Base-by-base conservation (phyloP, 139 green algal genomes). In the Chlorella sp. region DNA sequence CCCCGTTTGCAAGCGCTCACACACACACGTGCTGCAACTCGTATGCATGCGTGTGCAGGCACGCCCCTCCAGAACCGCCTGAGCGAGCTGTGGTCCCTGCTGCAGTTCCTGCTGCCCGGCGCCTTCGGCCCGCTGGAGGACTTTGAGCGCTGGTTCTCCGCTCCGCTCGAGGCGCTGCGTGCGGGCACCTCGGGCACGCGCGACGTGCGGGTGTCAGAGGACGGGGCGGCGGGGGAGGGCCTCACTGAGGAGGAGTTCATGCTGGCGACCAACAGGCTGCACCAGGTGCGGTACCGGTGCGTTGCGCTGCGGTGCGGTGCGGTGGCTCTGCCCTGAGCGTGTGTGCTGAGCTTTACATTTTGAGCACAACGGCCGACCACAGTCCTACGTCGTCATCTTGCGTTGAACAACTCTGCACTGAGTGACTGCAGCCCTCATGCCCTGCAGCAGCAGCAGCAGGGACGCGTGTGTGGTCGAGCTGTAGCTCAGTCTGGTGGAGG, bases 71-170 rank as follows among this genome's bases (percentile, higher is more conserved):
- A 83, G 69, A 83, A 83, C 73, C 49, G 95, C 69, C 80, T 98
- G 70, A 90, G 95, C 17, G 93, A 98, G 86, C 92, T 98, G 35
- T 98, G 94, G 94, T 69, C 77, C 31, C 83, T 98, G 78, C 87
- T 98, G 62, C 96, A 98, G 71, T 97, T 98, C 80, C 73, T 98
- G 32, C 84, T 98, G 85, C 94, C 94, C 5, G 55, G 71, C 5
- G 72, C 97, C 1, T 98, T 98, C 82, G 77, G 82, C 76, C 85
- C 69, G n/a, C 74, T 50, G 27, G 84, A 89, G 0, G 87, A 94
- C 62, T 97, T 82, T 59, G 60, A 64, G 2, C 30, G 35, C 26
- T 82, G 80, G 75, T 86, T 86, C 61, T 55, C 70, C 0, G 73
- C 42, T 1, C 80, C 80, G 0, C 72, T 85, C 64, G 51, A 76